Conservation (phyloP, 1,284 basidiomycete genomes). For the Sporisorium exsertum region DNA sequence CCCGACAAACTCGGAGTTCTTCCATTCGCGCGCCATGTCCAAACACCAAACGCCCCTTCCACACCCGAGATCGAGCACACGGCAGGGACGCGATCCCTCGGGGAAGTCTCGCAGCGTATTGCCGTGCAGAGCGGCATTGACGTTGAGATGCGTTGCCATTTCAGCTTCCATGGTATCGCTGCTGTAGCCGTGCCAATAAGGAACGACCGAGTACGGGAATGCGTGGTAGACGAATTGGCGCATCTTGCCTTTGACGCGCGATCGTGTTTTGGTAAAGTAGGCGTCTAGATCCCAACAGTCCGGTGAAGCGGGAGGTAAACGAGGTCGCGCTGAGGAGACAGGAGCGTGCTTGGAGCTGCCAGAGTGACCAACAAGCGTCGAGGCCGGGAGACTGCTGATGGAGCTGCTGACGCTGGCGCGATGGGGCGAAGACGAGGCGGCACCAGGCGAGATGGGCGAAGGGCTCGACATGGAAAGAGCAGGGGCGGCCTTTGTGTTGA, state of each 20-base stretch:
- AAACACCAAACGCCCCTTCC: conserved; percentile 55
- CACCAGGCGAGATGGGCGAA: conserved; percentile 15
- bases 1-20: conserved; percentile 56
- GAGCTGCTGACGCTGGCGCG: conserved; percentile 30
- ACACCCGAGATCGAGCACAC: conserved; percentile 57
- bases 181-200: conserved; percentile 55
- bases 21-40: conserved; percentile 55
- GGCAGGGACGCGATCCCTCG: conserved; percentile 30
- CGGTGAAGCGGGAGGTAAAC: conserved; percentile 27
- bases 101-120: conserved; percentile 37
- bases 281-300: conserved; percentile 51
- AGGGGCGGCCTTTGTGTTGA: conserved; percentile 4
- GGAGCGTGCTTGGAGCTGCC: conserved; percentile 2
- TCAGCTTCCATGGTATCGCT: conserved; percentile 42
- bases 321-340: background rate
- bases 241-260: conserved; percentile 42
- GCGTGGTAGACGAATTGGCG: conserved; percentile 43
- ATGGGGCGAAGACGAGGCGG: conserved; percentile 1
- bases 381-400: conserved; percentile 8
- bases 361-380: conserved; percentile 14
- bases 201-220: conserved; percentile 43
- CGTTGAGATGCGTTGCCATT: conserved; percentile 32
- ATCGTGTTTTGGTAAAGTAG: conserved; percentile 37
- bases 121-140: conserved; percentile 20
- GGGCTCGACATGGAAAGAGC: conserved; percentile 8